Evolutionary conservation across 2,329 filamentous ascomycete genomes (phyloP).

Genomic region (Diaporthe amygdali): DNA sequence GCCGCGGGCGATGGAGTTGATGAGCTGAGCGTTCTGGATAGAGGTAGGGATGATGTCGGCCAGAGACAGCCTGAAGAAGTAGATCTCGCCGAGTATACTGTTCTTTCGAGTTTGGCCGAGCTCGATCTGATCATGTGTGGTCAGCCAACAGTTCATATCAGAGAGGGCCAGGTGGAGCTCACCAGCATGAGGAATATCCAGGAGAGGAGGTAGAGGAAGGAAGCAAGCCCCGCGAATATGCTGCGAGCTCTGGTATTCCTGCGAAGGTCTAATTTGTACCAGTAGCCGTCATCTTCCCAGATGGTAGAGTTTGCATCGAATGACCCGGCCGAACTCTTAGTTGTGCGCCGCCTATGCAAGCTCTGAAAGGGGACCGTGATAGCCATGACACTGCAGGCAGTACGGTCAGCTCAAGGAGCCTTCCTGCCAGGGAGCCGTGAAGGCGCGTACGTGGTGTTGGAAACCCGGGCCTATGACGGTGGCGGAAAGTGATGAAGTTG

Average conservation of each 20-base stretch:
- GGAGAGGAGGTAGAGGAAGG: conserved; percentile 74
- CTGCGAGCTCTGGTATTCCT: conserved; percentile 58
- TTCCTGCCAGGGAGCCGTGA: neutral
- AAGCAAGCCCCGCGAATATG: conserved; percentile 68
- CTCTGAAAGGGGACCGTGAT: conserved; percentile 20
- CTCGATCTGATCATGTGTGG: conserved; percentile 49
- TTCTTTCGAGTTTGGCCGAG: conserved; percentile 75
- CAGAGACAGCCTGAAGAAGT: conserved; percentile 85
- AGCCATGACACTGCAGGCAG: conserved; percentile 11
- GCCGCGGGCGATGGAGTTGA: conserved; percentile 86
- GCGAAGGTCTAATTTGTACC: conserved; percentile 40
- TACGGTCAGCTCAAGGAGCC: conserved; percentile 16
- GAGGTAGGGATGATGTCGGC: conserved; percentile 78
- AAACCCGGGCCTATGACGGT: neutral
- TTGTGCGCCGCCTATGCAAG: conserved; percentile 24
- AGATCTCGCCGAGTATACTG: conserved; percentile 69
- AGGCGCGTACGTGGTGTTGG: neutral
- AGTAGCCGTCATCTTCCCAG: conserved; percentile 20
- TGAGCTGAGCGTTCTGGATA: conserved; percentile 73
- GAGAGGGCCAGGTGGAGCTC: conserved; percentile 26
- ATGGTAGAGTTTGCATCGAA: conserved; percentile 17
- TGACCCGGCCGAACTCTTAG: conserved; percentile 26
- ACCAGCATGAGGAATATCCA: conserved; percentile 83
- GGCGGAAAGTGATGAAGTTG: neutral
- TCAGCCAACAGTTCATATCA: neutral